These are phyloP conservation scores for Aphanomyces invadans DNA, from an alignment of 352 stramenopile genomes.

Conservation along the genomic window DNA sequence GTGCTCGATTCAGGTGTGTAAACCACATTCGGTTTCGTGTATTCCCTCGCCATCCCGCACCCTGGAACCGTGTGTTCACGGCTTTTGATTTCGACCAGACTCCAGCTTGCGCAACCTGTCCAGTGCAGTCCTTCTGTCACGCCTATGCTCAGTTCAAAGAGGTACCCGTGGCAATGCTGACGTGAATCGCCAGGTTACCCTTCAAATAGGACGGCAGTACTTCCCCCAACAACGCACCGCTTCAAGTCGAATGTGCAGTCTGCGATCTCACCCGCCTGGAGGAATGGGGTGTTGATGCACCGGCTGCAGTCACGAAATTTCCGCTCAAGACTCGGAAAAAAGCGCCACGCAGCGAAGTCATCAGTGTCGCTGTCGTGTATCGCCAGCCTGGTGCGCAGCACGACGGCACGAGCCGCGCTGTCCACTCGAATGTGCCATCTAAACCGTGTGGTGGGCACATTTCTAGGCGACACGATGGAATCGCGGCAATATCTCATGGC, in stretches of 20 bases:
- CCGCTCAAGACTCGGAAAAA: conserved; percentile 78
- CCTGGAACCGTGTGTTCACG: too few relatives aligned
- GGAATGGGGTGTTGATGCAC: conserved; percentile 14
- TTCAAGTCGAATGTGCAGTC: conserved; percentile 1
- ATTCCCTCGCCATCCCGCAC: too few relatives aligned
- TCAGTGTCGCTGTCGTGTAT: conserved; percentile 59
- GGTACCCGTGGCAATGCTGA: background rate
- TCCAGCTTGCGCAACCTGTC: conserved; percentile 55
- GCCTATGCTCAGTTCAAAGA: conserved; percentile 34
- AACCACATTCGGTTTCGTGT: too few relatives aligned
- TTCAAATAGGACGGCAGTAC: background rate
- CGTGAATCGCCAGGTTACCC: background rate
- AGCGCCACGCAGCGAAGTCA: conserved; percentile 62
- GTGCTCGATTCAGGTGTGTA: conserved; percentile 77
- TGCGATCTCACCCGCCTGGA: conserved; percentile 18
- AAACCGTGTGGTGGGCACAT: conserved; percentile 2
- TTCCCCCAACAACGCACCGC: background rate
- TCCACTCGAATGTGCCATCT: too few relatives aligned
- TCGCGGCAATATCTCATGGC: conserved; percentile 70
- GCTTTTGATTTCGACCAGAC: too few relatives aligned
- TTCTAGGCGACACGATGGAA: background rate
- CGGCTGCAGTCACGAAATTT: conserved; percentile 54
- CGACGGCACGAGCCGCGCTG: too few relatives aligned
- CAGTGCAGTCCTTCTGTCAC: conserved; percentile 53
- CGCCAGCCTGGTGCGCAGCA: conserved; percentile 1